phyloP scores from a whole-genome alignment of 331 rosid genomes.

The Telfairia occidentalis region DNA sequence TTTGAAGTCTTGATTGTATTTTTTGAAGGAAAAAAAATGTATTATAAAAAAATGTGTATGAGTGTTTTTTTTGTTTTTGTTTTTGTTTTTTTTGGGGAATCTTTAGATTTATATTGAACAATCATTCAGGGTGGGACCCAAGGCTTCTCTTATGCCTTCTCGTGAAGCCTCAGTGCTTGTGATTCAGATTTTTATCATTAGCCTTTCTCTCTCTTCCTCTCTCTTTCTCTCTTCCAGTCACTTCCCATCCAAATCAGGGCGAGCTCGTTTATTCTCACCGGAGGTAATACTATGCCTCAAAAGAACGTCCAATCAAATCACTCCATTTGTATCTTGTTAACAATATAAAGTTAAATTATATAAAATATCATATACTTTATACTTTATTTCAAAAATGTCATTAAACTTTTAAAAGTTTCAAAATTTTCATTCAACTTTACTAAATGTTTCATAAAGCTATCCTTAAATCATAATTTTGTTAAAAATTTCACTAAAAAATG shows the following conservation, averaged over 20 bases:
- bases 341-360: too few relatives aligned
- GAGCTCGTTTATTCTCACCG: not conserved
- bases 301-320: not conserved
- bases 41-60: too few relatives aligned
- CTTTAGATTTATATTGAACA: constrained; percentile 8
- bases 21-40: too few relatives aligned
- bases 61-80: too few relatives aligned
- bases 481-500: too few relatives aligned
- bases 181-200: constrained; percentile 14
- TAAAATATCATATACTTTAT: too few relatives aligned
- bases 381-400: too few relatives aligned
- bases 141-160: not conserved
- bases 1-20: too few relatives aligned
- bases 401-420: too few relatives aligned
- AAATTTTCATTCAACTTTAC: too few relatives aligned
- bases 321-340: not conserved
- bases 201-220: not conserved
- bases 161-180: constrained; percentile 13
- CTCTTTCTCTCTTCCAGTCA: not conserved
- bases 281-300: not conserved
- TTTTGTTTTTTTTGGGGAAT: not conserved
- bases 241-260: constrained; percentile 10
- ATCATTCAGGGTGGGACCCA: constrained; percentile 10
- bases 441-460: too few relatives aligned
- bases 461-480: too few relatives aligned